Conservation (phyloP, 768 basidiomycete species). For the Porpolomopsis calyptriformis region DNA sequence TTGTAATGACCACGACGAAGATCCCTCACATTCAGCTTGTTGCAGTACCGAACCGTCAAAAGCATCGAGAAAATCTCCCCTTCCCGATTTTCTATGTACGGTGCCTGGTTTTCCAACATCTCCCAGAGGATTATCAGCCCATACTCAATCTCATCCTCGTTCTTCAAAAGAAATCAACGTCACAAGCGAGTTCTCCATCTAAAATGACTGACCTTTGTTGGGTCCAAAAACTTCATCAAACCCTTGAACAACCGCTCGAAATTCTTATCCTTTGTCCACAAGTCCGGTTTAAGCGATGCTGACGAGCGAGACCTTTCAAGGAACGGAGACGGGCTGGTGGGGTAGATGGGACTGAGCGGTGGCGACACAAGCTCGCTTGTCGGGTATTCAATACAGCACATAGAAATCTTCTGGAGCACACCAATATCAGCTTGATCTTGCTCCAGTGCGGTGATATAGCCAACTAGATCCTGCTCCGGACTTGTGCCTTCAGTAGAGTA, state of each 20-base stretch:
- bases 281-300: constrained; percentile 37
- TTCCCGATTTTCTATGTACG: constrained; percentile 71
- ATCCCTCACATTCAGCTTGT: constrained; percentile 51
- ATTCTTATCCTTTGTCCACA: constrained; percentile 65
- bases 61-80: constrained; percentile 63
- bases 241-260: constrained; percentile 64
- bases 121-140: constrained; percentile 79
- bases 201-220: constrained; percentile 41
- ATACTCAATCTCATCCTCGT: constrained; percentile 58
- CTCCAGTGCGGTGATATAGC: constrained; percentile 44
- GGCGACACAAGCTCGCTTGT: constrained; percentile 43
- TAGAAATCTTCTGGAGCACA: constrained; percentile 54
- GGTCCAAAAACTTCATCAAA: constrained; percentile 52
- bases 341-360: constrained; percentile 43
- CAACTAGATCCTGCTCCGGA: constrained; percentile 39
- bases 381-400: constrained; percentile 52
- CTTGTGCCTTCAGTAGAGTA: constrained; percentile 30
- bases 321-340: constrained; percentile 50
- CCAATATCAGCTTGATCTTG: constrained; percentile 39
- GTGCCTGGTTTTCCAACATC: constrained; percentile 62
- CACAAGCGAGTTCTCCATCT: not conserved
- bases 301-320: constrained; percentile 28
- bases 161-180: constrained; percentile 30
- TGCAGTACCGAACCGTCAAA: constrained; percentile 63
- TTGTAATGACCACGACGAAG: not conserved